Base-by-base conservation (phyloP, 2,329 filamentous ascomycete species). In the Penicillium sp. region DNA sequence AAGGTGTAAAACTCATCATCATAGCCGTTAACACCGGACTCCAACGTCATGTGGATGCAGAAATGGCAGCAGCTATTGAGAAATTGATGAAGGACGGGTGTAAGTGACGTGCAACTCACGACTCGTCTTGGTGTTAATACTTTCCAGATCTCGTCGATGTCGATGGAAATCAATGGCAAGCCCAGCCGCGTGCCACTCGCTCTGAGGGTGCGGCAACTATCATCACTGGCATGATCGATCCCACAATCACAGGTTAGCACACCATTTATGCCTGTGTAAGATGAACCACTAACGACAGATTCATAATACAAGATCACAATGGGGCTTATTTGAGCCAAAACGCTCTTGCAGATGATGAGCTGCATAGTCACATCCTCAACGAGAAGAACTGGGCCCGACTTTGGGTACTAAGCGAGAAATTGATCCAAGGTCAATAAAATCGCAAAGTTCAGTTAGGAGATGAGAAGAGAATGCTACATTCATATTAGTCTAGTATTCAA, bases 341-440 rank as follows among this genome's bases (percentile, higher is more conserved):
- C 21, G 58, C 61, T 48, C 49, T 67, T 14, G 57, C 63, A 7
- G 52, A 68, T 21, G 57, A 67, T 14, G 61, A 66, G n/a, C 49
- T 68, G 43, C 70, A 72, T 55, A 62, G 66, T 3, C 65, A 67
- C 6, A 49, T 65, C 29, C 60, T 45, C 1, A 61, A 64, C 29
- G 49, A 60, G 24, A 58, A 59, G 22, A 68, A 67, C 35, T 69
- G 65, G 49, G 54, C 65, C 21, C 61, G 56, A 22, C 62, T 73
- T 42, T 74, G 72, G 72, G 58, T 58, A 8, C 24, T 74, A 19
- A 72, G 71, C 50, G 71, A 74, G 52, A 21, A 62, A 6, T 49
- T 74, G 50, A 67, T 69, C 11, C 5, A 33, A 3, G 31, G 31
- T 33, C 11, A 16, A 33, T 33, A 2, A 16, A 16, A 4, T 16